A percentile compares a stretch with the other conserved stretches of the same genome.
Conservation (phyloP, 2,329 filamentous ascomycete species). For the Raffaelea ambrosiae region DNA sequence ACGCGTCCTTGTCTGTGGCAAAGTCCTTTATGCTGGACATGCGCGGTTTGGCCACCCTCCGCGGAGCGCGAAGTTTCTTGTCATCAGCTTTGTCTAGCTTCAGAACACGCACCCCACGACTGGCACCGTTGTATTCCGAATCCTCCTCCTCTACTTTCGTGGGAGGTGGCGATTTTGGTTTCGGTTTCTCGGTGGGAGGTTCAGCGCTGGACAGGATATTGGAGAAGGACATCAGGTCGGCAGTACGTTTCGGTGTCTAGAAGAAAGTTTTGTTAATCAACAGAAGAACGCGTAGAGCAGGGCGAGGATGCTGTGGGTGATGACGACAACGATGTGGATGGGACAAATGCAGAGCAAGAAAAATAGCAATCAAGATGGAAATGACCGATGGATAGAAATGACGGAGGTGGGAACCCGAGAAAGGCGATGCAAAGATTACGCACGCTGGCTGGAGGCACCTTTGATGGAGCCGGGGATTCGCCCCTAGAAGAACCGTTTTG, state of each 20-base stretch:
- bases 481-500: slow-evolving; percentile 33
- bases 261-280: not conserved
- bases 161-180: slow-evolving; percentile 30
- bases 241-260: slow-evolving; percentile 63
- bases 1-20: slow-evolving; percentile 38
- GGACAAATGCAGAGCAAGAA: no score
- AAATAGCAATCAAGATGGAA: slow-evolving; percentile 10
- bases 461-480: slow-evolving; percentile 32
- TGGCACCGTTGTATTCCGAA: slow-evolving; percentile 2
- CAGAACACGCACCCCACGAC: slow-evolving; percentile 8
- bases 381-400: not conserved
- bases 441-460: slow-evolving; percentile 29
- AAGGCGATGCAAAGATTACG: slow-evolving; percentile 17
- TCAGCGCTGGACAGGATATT: slow-evolving; percentile 83
- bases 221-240: slow-evolving; percentile 91
- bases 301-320: no score
- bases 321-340: no score
- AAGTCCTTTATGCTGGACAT: slow-evolving; percentile 29
- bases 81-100: slow-evolving; percentile 17
- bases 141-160: slow-evolving; percentile 13
- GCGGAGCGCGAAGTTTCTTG: slow-evolving; percentile 8
- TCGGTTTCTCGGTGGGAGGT: slow-evolving; percentile 46
- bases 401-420: no score
- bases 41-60: slow-evolving; percentile 11
- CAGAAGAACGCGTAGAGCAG: no score